Evolutionary conservation across 164 flowering plant genomes (phyloP).

Genomic region (Malania oleifera): DNA sequence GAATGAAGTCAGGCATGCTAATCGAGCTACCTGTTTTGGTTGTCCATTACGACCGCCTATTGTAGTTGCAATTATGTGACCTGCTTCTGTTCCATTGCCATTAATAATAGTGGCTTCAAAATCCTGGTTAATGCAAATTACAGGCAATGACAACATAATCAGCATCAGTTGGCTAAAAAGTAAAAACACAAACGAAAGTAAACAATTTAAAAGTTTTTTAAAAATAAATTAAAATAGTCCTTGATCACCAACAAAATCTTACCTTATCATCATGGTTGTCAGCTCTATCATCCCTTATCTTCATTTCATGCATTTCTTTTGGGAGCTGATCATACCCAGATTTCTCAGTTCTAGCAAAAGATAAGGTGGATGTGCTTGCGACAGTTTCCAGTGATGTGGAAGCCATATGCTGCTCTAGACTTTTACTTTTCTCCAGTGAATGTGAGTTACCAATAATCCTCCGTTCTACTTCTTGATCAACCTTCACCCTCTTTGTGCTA

Average conservation of each 20-base stretch:
- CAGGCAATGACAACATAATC: background rate
- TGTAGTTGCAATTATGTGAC: constrained; percentile 63
- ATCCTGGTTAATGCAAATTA: constrained; percentile 33
- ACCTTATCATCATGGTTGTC: constrained; percentile 58
- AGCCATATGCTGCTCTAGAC: constrained; percentile 35
- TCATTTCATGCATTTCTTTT: constrained; percentile 68
- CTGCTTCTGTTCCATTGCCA: constrained; percentile 80
- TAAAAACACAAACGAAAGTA: background rate
- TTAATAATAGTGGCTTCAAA: constrained; percentile 55
- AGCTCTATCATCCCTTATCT: constrained; percentile 56
- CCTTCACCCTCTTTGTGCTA: constrained; percentile 51
- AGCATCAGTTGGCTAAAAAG: background rate
- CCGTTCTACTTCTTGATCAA: constrained; percentile 50
- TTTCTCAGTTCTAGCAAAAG: constrained; percentile 29
- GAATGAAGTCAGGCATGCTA: background rate
- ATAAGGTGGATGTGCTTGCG: constrained; percentile 42
- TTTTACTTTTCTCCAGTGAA: constrained; percentile 23
- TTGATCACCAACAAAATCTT: background rate
- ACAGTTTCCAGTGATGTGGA: constrained; percentile 45
- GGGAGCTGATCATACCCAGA: constrained; percentile 61
- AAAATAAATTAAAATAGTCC: background rate
- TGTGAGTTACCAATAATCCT: constrained; percentile 21
- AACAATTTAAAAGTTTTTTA: background rate
- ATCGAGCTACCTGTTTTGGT: constrained; percentile 61
- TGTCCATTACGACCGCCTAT: constrained; percentile 80